Evolutionary conservation across 2,329 filamentous ascomycete genomes (phyloP).

Genomic region (Sarocladium kiliense): DNA sequence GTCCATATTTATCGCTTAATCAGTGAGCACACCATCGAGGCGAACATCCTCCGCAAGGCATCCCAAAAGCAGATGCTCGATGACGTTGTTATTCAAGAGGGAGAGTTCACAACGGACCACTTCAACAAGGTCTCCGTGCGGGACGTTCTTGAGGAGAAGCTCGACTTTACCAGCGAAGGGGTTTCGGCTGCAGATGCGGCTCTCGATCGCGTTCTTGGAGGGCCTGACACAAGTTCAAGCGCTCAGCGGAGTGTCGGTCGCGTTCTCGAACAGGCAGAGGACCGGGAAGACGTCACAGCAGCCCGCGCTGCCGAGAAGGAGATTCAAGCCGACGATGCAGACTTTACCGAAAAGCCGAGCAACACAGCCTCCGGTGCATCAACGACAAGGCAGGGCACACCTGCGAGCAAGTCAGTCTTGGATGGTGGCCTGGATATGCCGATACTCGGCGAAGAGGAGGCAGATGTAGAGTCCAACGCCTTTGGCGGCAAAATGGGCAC

Average conservation of each 20-base stretch:
- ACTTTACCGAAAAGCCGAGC: slow-evolving; percentile 67
- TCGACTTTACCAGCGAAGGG: slow-evolving; percentile 41
- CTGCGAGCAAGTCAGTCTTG: slow-evolving; percentile 31
- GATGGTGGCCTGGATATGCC: slow-evolving; percentile 25
- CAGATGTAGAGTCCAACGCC: slow-evolving; percentile 50
- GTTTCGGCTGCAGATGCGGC: slow-evolving; percentile 73
- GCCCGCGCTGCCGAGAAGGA: slow-evolving; percentile 86
- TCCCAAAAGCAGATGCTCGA: slow-evolving; percentile 98
- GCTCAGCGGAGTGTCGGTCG: slow-evolving; percentile 60
- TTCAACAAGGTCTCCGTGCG: slow-evolving; percentile 74
- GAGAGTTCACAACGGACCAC: slow-evolving; percentile 95
- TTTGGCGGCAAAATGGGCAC: slow-evolving; percentile 53
- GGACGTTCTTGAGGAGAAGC: slow-evolving; percentile 60
- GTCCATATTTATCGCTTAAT: slow-evolving; percentile 96
- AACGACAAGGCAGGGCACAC: slow-evolving; percentile 47
- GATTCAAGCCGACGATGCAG: slow-evolving; percentile 77
- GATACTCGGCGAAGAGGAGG: slow-evolving; percentile 26
- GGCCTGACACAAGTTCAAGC: slow-evolving; percentile 45
- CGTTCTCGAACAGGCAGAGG: slow-evolving; percentile 84
- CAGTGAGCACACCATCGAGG: slow-evolving; percentile 92
- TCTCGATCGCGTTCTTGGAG: slow-evolving; percentile 79
- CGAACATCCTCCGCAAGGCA: slow-evolving; percentile 93
- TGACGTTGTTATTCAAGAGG: slow-evolving; percentile 97
- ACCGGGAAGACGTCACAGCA: slow-evolving; percentile 84
- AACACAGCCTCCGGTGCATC: slow-evolving; percentile 41